phyloP scores from a whole-genome alignment of 2,329 filamentous ascomycete species.

The Exophiala dermatitidis region DNA sequence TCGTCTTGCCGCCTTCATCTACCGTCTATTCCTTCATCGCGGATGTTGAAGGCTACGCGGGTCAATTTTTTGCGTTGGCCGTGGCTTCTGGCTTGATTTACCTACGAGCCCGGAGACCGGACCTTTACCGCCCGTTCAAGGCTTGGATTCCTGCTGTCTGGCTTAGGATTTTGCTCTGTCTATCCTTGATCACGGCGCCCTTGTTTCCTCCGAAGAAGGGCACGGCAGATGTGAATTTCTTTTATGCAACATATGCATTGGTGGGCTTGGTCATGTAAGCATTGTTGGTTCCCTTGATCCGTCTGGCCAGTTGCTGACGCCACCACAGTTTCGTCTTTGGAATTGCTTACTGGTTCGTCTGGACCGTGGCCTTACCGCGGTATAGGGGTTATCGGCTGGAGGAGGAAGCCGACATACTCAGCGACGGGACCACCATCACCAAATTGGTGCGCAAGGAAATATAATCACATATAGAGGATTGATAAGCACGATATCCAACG shows the following conservation, averaged over 20 bases:
- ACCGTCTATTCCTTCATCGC: slow-evolving; percentile 67
- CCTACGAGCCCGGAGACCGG: slow-evolving; percentile 53
- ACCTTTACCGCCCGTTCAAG: slow-evolving; percentile 57
- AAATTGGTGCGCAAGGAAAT: slow-evolving; percentile 40
- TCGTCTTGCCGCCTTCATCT: slow-evolving; percentile 55
- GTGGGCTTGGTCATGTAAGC: slow-evolving; percentile 42
- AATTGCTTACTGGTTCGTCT: slow-evolving; percentile 61
- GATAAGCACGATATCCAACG: slow-evolving; percentile 16
- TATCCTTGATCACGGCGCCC: slow-evolving; percentile 53
- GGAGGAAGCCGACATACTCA: slow-evolving; percentile 53
- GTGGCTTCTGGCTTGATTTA: slow-evolving; percentile 53
- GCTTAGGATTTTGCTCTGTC: slow-evolving; percentile 48
- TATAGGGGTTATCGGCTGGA: slow-evolving; percentile 56
- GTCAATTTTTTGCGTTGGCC: slow-evolving; percentile 54
- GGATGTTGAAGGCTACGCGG: slow-evolving; percentile 63
- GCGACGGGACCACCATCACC: slow-evolving; percentile 62
- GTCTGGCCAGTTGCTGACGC: slow-evolving; percentile 17
- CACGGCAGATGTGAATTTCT: slow-evolving; percentile 41
- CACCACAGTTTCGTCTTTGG: slow-evolving; percentile 50
- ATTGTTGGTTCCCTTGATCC: not conserved
- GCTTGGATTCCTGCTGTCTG: slow-evolving; percentile 57
- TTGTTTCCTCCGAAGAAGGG: slow-evolving; percentile 53
- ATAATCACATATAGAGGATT: slow-evolving; percentile 20
- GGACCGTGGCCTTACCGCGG: slow-evolving; percentile 55
- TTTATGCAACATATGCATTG: slow-evolving; percentile 48